A percentile compares a stretch with the other conserved stretches of the same genome.
Evolutionary conservation across 2,329 filamentous ascomycete species (phyloP).

Genomic region (Colletotrichum acutatum): DNA sequence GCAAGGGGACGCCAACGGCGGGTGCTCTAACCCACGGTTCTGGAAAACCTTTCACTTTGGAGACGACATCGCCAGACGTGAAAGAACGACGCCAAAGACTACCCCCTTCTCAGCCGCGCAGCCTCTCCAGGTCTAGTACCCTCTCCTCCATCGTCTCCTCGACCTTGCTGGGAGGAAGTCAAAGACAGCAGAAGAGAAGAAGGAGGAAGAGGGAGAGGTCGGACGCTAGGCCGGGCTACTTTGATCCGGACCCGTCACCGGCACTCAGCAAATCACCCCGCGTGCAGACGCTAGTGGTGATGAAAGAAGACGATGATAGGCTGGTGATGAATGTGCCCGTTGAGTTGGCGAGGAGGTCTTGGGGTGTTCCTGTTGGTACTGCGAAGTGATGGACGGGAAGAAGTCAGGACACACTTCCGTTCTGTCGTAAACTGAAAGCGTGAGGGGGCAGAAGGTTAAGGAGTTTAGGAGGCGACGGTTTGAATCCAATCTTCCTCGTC

Average conservation of each 20-base stretch:
- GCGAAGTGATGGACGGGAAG: neutral
- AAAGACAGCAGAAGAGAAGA: slow-evolving; percentile 6
- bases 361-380: neutral
- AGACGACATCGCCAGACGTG: neutral
- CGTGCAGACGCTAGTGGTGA: neutral
- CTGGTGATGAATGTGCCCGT: slow-evolving; percentile 34
- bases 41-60: neutral
- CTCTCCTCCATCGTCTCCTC: slow-evolving; percentile 7
- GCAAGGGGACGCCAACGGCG: neutral
- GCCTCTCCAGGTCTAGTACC: neutral
- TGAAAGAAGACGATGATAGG: neutral
- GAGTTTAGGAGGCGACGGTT: too few species aligned
- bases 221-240: slow-evolving; percentile 31
- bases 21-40: too few species aligned
- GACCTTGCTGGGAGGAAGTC: neutral
- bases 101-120: neutral
- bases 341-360: slow-evolving; percentile 2
- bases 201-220: slow-evolving; percentile 9
- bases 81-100: neutral
- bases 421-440: too few species aligned
- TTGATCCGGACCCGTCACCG: slow-evolving; percentile 9
- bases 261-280: neutral
- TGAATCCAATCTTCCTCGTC: too few species aligned
- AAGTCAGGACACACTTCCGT: neutral
- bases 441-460: too few species aligned